Percentiles rank a stretch among this genome's conserved stretches.
Evolutionary conservation across 345 rosid species (phyloP).

Genomic region (Hibiscus mutabilis): DNA sequence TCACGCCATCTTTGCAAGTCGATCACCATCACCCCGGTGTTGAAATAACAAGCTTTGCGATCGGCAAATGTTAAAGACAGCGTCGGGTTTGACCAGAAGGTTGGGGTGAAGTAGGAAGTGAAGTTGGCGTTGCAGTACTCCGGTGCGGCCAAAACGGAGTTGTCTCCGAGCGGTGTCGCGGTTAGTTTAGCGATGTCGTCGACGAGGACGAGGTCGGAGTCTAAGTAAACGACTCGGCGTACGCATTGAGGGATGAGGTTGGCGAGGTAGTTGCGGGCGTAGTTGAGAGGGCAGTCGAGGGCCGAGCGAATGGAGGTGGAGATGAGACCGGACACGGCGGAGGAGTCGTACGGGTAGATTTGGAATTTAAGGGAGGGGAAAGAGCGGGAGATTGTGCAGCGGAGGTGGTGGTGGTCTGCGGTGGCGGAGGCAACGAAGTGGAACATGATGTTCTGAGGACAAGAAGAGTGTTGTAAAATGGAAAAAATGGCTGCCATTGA

Average conservation of each 20-base stretch:
- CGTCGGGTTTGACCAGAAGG: slow-evolving; percentile 77
- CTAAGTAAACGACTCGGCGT: slow-evolving; percentile 60
- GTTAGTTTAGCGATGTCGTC: slow-evolving; percentile 69
- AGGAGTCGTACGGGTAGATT: slow-evolving; percentile 45
- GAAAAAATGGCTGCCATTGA: slow-evolving; percentile 82
- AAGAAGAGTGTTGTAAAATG: slow-evolving; percentile 66
- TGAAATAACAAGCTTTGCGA: slow-evolving; percentile 68
- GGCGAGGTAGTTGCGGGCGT: slow-evolving; percentile 80
- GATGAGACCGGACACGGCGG: slow-evolving; percentile 64
- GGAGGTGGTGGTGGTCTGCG: slow-evolving; percentile 32
- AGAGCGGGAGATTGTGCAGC: slow-evolving; percentile 32
- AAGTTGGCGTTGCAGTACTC: slow-evolving; percentile 77
- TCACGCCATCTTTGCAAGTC: slow-evolving; percentile 59
- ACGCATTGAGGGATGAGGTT: slow-evolving; percentile 53
- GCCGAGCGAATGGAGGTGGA: slow-evolving; percentile 86
- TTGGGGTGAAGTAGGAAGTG: slow-evolving; percentile 70
- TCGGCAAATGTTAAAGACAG: slow-evolving; percentile 56
- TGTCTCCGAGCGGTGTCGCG: slow-evolving; percentile 36
- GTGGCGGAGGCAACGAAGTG: slow-evolving; percentile 52
- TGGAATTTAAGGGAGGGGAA: slow-evolving; percentile 65
- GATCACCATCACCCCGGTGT: slow-evolving; percentile 92
- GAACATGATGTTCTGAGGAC: slow-evolving; percentile 60
- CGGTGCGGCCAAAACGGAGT: slow-evolving; percentile 62
- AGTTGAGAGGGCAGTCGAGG: slow-evolving; percentile 68
- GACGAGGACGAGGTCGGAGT: slow-evolving; percentile 76